Evolutionary conservation across 139 green algal genomes (phyloP).

Genomic region (Limnomonas spitsbergensis): DNA sequence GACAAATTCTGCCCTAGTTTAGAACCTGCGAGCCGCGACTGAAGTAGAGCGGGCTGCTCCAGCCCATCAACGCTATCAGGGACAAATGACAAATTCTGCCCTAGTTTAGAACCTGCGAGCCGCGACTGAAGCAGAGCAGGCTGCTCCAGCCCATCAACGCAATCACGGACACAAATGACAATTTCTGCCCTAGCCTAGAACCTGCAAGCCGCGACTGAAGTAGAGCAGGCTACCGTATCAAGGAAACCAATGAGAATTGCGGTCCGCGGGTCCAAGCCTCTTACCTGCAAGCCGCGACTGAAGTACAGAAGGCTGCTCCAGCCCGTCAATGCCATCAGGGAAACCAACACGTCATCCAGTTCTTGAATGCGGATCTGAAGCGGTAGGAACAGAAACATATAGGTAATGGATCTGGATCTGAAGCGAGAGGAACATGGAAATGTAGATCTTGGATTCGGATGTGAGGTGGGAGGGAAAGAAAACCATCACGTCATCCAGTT

Average conservation of each 20-base stretch:
- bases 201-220: slow-evolving; percentile 23
- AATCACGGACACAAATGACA: too few species aligned
- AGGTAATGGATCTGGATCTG: neutral
- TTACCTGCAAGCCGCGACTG: slow-evolving; percentile 14
- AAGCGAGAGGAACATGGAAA: neutral
- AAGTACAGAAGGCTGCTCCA: slow-evolving; percentile 52
- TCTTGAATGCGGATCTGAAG: slow-evolving; percentile 21
- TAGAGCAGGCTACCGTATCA: slow-evolving; percentile 46
- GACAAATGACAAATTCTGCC: too few species aligned
- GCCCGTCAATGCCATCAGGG: slow-evolving; percentile 46
- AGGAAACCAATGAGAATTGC: slow-evolving; percentile 46
- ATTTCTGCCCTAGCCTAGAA: too few species aligned
- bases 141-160: too few species aligned
- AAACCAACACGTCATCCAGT: slow-evolving; percentile 55
- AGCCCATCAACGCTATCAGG: too few species aligned
- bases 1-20: too few species aligned
- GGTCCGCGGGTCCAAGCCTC: slow-evolving; percentile 30
- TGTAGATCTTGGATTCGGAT: too few species aligned
- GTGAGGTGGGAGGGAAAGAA: neutral
- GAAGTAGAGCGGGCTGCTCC: too few species aligned
- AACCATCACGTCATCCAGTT: neutral
- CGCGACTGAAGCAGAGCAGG: too few species aligned
- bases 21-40: too few species aligned
- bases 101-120: too few species aligned
- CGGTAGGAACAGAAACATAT: neutral